These are phyloP conservation scores for Suhomyces sp. DNA, from an alignment of 805 yeast species.

Conservation along the genomic window DNA sequence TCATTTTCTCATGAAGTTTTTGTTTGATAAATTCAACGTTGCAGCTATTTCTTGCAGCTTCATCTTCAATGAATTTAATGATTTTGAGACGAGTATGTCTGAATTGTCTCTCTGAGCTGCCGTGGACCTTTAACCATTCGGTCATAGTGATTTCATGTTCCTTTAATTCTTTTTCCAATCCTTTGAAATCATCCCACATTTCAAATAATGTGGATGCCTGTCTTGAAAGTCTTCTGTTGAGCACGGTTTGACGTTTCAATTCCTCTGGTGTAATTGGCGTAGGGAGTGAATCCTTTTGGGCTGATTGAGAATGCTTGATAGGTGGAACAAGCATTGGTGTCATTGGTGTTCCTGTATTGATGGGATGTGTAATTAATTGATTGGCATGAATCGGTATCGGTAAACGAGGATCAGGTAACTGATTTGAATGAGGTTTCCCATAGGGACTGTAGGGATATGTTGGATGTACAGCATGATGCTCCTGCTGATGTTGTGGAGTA, in stretches of 20 bases:
- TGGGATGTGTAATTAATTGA: background rate
- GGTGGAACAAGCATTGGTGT: background rate
- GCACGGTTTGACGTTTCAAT: slow-evolving; percentile 18
- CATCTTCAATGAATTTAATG: slow-evolving; percentile 29
- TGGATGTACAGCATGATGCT: background rate
- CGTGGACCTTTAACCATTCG: slow-evolving; percentile 33
- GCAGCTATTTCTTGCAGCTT: slow-evolving; percentile 19
- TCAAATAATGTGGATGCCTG: slow-evolving; percentile 29
- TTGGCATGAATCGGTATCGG: slow-evolving; percentile 1
- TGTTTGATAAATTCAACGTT: slow-evolving; percentile 25
- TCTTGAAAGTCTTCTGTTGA: slow-evolving; percentile 24
- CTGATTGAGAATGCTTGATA: background rate
- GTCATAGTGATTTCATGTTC: slow-evolving; percentile 24
- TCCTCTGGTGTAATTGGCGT: slow-evolving; percentile 8
- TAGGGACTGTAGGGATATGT: slow-evolving; percentile 1
- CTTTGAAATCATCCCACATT: slow-evolving; percentile 36
- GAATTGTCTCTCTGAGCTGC: slow-evolving; percentile 29
- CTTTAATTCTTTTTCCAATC: slow-evolving; percentile 23
- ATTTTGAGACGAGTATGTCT: slow-evolving; percentile 29
- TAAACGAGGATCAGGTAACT: background rate
- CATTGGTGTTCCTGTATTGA: too few species aligned
- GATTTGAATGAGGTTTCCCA: background rate
- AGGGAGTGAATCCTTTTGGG: too few species aligned
- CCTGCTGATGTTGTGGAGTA: background rate
- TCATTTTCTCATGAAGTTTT: slow-evolving; percentile 28